Percentiles rank a stretch among this genome's conserved stretches.
phyloP scores from a whole-genome alignment of 768 basidiomycete genomes.

The Arthromyces matolae region DNA sequence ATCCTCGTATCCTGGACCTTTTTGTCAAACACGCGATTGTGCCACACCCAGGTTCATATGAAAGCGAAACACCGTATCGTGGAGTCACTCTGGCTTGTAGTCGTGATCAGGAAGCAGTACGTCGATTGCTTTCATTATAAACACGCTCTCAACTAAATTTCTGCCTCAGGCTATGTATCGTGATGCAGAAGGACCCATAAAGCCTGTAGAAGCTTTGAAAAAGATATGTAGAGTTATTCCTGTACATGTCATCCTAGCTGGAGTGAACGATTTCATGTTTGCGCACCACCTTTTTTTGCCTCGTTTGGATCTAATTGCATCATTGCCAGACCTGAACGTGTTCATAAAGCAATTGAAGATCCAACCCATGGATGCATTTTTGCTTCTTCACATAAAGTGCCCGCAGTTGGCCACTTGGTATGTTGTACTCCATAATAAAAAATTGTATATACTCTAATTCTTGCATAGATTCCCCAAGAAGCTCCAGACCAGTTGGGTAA shows the following conservation, averaged over 20 bases:
- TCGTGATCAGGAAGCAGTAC: constrained; percentile 59
- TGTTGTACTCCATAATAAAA: background rate
- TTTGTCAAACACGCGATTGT: constrained; percentile 8
- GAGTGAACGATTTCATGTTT: constrained; percentile 50
- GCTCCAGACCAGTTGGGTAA: constrained; percentile 20
- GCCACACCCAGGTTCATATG: constrained; percentile 23
- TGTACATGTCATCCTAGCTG: constrained; percentile 53
- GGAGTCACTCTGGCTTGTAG: constrained; percentile 54
- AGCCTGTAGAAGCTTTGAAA: constrained; percentile 48
- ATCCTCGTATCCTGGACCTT: background rate
- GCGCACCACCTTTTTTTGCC: constrained; percentile 14
- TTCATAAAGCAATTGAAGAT: constrained; percentile 29
- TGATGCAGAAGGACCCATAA: constrained; percentile 50
- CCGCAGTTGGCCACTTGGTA: constrained; percentile 28
- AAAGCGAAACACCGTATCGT: constrained; percentile 28
- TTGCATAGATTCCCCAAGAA: constrained; percentile 20
- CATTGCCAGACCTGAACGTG: constrained; percentile 24
- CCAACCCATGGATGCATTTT: constrained; percentile 24
- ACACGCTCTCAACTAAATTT: background rate
- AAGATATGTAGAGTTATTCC: constrained; percentile 36
- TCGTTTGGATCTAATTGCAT: background rate
- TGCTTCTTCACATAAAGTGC: constrained; percentile 24
- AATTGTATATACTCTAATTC: background rate
- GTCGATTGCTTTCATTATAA: constrained; percentile 15
- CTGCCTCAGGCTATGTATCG: constrained; percentile 57